phyloP scores from a whole-genome alignment of 768 basidiomycete species.

The Suillus americanus region DNA sequence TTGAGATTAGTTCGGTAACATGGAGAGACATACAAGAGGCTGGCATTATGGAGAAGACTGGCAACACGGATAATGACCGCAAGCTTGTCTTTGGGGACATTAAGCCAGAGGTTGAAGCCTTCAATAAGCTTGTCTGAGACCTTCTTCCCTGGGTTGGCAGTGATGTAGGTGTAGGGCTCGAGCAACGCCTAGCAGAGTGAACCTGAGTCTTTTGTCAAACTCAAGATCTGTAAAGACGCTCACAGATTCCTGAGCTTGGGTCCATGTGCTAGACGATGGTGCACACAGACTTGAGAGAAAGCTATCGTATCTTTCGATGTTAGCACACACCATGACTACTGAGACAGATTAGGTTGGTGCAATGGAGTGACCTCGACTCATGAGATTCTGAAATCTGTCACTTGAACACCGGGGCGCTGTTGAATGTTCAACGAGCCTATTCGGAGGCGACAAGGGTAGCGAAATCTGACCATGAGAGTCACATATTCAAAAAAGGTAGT shows the following conservation, averaged over 20 bases:
- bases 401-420: background rate
- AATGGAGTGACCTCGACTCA: background rate
- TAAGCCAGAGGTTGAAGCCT: constrained; percentile 88
- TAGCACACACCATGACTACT: background rate
- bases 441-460: background rate
- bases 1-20: background rate
- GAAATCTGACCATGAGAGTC: background rate
- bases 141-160: constrained; percentile 84
- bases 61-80: constrained; percentile 72
- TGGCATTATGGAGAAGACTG: constrained; percentile 87
- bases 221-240: background rate
- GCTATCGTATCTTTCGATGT: constrained; percentile 34
- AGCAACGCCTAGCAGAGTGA: constrained; percentile 44
- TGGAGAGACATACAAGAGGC: constrained; percentile 62
- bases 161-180: constrained; percentile 85
- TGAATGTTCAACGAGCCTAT: no score
- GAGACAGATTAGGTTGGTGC: background rate
- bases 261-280: constrained; percentile 23
- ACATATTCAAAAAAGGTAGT: no score
- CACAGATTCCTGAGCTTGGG: constrained; percentile 10
- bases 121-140: constrained; percentile 79
- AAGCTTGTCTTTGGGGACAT: constrained; percentile 71
- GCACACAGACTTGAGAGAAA: constrained; percentile 33
- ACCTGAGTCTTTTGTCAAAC: background rate
- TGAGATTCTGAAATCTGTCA: background rate